phyloP scores from a whole-genome alignment of 1,284 basidiomycete genomes.

The Malassezia equina region DNA sequence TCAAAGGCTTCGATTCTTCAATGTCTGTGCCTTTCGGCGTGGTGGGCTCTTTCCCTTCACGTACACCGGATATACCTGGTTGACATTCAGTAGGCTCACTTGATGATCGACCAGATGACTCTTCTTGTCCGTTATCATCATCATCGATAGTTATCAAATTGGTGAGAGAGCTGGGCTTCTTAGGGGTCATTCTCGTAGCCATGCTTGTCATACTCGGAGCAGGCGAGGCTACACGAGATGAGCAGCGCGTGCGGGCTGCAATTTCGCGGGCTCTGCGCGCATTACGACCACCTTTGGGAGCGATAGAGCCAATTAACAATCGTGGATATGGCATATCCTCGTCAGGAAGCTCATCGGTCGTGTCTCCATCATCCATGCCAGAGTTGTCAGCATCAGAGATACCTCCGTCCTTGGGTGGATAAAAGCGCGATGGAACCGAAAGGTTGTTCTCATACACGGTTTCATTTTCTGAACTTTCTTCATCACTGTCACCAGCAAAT shows the following conservation, averaged over 20 bases:
- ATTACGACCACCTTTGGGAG: conserved; percentile 39
- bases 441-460: background rate
- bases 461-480: conserved; percentile 30
- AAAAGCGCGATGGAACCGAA: background rate
- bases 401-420: background rate
- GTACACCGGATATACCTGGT: background rate
- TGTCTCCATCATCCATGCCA: conserved; percentile 37
- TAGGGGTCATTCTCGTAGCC: background rate
- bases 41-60: background rate
- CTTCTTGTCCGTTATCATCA: background rate
- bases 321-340: conserved; percentile 47
- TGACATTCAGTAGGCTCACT: background rate
- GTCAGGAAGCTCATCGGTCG: conserved; percentile 45
- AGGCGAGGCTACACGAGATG: conserved; percentile 17
- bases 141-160: conserved; percentile 5
- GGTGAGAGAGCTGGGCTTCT: conserved; percentile 5
- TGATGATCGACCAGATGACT: background rate
- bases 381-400: conserved; percentile 9
- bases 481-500: conserved; percentile 42
- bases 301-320: conserved; percentile 43
- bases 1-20: conserved; percentile 23
- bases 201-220: background rate
- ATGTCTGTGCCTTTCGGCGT: background rate
- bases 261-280: conserved; percentile 40
- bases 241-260: conserved; percentile 34